phyloP scores from a whole-genome alignment of 257 asterid genomes.

The Nicotiana tomentosiformis region DNA sequence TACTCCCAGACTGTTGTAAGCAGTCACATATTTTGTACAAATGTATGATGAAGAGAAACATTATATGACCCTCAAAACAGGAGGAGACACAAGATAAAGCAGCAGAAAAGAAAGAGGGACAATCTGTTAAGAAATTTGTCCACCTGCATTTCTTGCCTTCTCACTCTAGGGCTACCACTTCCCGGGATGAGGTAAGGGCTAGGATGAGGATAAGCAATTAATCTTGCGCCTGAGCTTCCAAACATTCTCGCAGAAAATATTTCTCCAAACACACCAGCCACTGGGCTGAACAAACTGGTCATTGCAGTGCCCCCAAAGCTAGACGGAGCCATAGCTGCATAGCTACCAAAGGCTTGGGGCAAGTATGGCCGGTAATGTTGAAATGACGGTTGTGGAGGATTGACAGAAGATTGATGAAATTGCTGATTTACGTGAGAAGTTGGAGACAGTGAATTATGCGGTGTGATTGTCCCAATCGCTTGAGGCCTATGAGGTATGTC shows the following conservation, averaged over 20 bases:
- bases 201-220: constrained; percentile 50
- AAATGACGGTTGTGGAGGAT: constrained; percentile 3
- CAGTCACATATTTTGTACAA: constrained; percentile 24
- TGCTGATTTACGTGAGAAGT: constrained; percentile 29
- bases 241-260: constrained; percentile 67
- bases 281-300: constrained; percentile 48
- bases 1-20: constrained; percentile 18
- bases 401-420: constrained; percentile 10
- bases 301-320: constrained; percentile 33
- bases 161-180: constrained; percentile 55
- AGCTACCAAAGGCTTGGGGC: constrained; percentile 31
- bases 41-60: constrained; percentile 14
- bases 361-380: constrained; percentile 23
- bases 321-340: constrained; percentile 33
- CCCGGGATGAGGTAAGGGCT: constrained; percentile 38
- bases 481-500: constrained; percentile 68
- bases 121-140: constrained; percentile 72
- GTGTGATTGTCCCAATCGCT: constrained; percentile 33
- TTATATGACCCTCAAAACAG: constrained; percentile 39
- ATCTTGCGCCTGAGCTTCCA: constrained; percentile 45
- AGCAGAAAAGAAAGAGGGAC: constrained; percentile 60
- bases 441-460: constrained; percentile 24
- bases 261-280: constrained; percentile 65
- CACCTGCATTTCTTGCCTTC: constrained; percentile 33
- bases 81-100: constrained; percentile 62